Conservation (phyloP, 352 stramenopile genomes). For the Sclerospora graminicola region DNA sequence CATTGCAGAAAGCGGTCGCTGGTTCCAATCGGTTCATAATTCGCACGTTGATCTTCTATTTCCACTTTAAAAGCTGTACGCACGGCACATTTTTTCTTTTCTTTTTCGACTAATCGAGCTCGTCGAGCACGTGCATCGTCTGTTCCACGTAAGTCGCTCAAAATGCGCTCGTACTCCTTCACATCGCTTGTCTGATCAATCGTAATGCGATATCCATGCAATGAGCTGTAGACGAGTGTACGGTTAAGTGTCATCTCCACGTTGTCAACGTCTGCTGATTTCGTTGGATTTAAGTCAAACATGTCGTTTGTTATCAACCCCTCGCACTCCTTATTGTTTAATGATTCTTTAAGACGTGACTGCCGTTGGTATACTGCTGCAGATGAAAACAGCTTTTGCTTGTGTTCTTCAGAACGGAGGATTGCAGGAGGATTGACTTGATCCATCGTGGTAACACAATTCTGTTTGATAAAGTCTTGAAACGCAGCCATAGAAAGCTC, state of each 20-base stretch:
- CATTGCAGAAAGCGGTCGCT: slow-evolving; percentile 37
- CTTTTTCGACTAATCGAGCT: slow-evolving; percentile 16
- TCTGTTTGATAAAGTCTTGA: slow-evolving; percentile 10
- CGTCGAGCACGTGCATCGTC: slow-evolving; percentile 27
- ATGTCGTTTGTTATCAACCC: neutral
- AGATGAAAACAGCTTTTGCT: slow-evolving; percentile 26
- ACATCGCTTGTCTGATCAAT: slow-evolving; percentile 51
- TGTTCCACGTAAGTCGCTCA: slow-evolving; percentile 48
- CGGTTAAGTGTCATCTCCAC: slow-evolving; percentile 3
- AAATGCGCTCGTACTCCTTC: slow-evolving; percentile 63
- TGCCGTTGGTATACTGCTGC: slow-evolving; percentile 15
- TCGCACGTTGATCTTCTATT: slow-evolving; percentile 48
- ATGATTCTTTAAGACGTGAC: slow-evolving; percentile 1
- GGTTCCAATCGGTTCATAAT: slow-evolving; percentile 21
- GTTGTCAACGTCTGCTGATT: slow-evolving; percentile 3
- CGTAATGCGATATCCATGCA: slow-evolving; percentile 68
- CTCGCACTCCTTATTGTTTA: neutral
- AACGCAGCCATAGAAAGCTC: slow-evolving; percentile 9
- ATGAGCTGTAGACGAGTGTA: slow-evolving; percentile 63
- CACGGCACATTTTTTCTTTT: slow-evolving; percentile 17
- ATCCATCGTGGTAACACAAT: slow-evolving; percentile 5
- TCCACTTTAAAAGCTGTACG: slow-evolving; percentile 14
- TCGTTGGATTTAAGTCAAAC: neutral
- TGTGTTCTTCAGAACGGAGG: slow-evolving; percentile 25
- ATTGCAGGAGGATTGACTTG: slow-evolving; percentile 25